Evolutionary conservation across 2,329 filamentous ascomycete species (phyloP).

Genomic region (Penicillium vulpinum): DNA sequence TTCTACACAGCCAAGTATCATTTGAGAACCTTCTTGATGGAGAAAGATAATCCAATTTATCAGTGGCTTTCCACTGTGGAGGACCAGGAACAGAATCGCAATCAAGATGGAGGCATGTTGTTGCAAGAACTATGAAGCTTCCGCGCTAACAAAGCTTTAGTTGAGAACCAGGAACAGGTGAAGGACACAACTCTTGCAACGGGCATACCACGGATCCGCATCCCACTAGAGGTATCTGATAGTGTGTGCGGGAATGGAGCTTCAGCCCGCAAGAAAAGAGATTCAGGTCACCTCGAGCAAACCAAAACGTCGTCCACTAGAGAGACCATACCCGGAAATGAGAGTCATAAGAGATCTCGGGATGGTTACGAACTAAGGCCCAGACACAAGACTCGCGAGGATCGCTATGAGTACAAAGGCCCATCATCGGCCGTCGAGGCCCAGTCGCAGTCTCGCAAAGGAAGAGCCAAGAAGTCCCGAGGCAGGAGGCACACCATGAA

Average conservation of each 20-base stretch:
- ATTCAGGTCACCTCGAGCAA: background rate
- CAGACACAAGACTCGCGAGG: constrained; percentile 57
- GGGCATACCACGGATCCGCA: background rate
- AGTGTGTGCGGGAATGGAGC: background rate
- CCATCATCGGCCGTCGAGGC: background rate
- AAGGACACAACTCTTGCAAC: too few relatives aligned
- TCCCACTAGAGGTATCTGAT: background rate
- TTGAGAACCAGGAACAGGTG: background rate
- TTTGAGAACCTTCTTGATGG: background rate
- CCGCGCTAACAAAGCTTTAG: background rate
- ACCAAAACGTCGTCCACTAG: background rate
- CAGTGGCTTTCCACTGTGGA: constrained; percentile 18
- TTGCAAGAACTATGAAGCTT: background rate
- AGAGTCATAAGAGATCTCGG: background rate
- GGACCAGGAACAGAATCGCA: background rate
- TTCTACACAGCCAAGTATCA: background rate
- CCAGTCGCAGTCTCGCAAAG: constrained; percentile 3
- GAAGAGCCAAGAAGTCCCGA: constrained; percentile 27
- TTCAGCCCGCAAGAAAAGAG: background rate
- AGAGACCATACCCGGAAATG: background rate
- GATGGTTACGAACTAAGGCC: constrained; percentile 51
- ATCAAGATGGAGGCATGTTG: background rate
- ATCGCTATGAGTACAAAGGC: constrained; percentile 56
- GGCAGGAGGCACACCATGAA: constrained; percentile 48
- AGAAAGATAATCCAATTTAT: constrained; percentile 8